These are phyloP conservation scores for Penicillium vulpinum DNA, from an alignment of 2,329 filamentous ascomycete genomes.

Conservation along the genomic window DNA sequence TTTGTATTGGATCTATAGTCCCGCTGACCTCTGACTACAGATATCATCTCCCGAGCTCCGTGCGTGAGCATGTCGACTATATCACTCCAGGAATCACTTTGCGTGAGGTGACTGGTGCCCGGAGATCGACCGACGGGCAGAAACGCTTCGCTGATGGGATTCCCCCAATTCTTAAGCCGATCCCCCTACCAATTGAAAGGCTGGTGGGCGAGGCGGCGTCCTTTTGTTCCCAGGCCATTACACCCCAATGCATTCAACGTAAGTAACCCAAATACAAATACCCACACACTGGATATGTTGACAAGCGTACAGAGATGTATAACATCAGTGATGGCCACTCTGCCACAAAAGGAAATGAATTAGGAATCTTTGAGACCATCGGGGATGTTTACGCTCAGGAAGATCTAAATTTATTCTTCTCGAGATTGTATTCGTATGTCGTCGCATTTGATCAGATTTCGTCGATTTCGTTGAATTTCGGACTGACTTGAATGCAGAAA, in stretches of 20 bases:
- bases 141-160: constrained; percentile 27
- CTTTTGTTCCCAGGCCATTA: constrained; percentile 37
- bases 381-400: constrained; percentile 49
- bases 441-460: neutral
- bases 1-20: neutral
- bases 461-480: constrained; percentile 3
- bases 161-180: constrained; percentile 28
- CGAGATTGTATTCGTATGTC: constrained; percentile 32
- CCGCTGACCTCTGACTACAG: constrained; percentile 13
- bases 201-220: constrained; percentile 18
- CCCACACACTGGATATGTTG: neutral
- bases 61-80: constrained; percentile 34
- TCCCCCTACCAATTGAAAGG: constrained; percentile 24
- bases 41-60: constrained; percentile 32
- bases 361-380: constrained; percentile 49
- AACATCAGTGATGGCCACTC: constrained; percentile 43
- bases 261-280: constrained; percentile 7
- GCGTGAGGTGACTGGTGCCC: constrained; percentile 29
- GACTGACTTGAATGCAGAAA: constrained; percentile 21
- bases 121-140: constrained; percentile 5
- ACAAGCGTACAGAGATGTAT: constrained; percentile 39
- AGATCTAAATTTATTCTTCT: constrained; percentile 47
- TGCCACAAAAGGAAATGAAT: constrained; percentile 45
- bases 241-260: constrained; percentile 44
- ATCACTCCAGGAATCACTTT: constrained; percentile 38